Evolutionary conservation across 805 yeast genomes (phyloP).

Genomic region (Dipodascus albidus): DNA sequence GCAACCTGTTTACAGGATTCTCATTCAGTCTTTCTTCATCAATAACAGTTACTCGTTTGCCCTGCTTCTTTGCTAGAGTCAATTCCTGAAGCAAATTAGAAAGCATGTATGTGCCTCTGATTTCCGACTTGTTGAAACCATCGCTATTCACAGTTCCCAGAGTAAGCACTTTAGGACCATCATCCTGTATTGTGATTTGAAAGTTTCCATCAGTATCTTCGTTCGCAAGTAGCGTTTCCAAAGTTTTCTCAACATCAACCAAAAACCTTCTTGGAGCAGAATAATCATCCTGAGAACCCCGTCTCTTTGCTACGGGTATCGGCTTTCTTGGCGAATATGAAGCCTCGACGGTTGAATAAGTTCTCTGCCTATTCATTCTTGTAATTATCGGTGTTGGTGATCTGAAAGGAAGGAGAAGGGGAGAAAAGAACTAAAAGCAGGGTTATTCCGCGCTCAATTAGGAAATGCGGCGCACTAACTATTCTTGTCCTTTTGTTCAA

Average conservation of each 20-base stretch:
- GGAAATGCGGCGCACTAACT: too few relatives aligned
- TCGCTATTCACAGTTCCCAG: slow-evolving; percentile 77
- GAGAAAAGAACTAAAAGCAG: too few relatives aligned
- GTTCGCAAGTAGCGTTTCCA: slow-evolving; percentile 51
- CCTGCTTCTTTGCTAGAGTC: slow-evolving; percentile 73
- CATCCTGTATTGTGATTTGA: slow-evolving; percentile 79
- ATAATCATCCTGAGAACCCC: too few relatives aligned
- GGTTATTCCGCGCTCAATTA: too few relatives aligned
- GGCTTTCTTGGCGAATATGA: too few relatives aligned
- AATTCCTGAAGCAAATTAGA: slow-evolving; percentile 80
- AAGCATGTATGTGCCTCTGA: slow-evolving; percentile 83
- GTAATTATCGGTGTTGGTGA: too few relatives aligned
- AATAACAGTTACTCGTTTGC: slow-evolving; percentile 62
- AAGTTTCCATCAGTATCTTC: slow-evolving; percentile 80
- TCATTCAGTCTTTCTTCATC: slow-evolving; percentile 80
- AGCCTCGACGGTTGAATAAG: too few relatives aligned
- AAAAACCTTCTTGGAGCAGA: slow-evolving; percentile 40
- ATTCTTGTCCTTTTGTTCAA: too few relatives aligned
- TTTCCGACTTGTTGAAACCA: slow-evolving; percentile 61
- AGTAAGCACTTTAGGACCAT: slow-evolving; percentile 70
- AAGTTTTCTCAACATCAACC: slow-evolving; percentile 63
- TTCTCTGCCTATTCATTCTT: too few relatives aligned
- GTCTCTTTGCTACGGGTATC: too few relatives aligned
- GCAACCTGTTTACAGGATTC: slow-evolving; percentile 72
- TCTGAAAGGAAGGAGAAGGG: too few relatives aligned